Evolutionary conservation across 2,329 filamentous ascomycete genomes (phyloP).

Genomic region (Aspergillus sp.): DNA sequence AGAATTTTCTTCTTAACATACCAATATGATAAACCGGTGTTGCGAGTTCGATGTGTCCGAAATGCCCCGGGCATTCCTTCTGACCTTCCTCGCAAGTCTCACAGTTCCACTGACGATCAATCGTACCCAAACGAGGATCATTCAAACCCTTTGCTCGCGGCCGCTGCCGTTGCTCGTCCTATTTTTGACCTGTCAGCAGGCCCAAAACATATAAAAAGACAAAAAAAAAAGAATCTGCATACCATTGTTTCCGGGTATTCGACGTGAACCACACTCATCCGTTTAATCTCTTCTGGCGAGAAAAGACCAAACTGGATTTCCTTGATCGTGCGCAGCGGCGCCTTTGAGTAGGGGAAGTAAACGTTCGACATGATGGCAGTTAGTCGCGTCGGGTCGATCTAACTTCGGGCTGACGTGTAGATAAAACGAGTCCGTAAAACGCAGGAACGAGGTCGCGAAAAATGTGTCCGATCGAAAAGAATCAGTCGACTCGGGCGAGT

Average conservation of each 20-base stretch:
- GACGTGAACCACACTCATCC: slow-evolving; percentile 94
- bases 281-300: slow-evolving; percentile 98
- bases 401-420: slow-evolving; percentile 4
- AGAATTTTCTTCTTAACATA: slow-evolving; percentile 27
- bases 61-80: slow-evolving; percentile 93
- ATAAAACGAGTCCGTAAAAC: slow-evolving; percentile 3
- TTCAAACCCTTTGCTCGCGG: slow-evolving; percentile 89
- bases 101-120: slow-evolving; percentile 92
- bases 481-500: slow-evolving; percentile 6
- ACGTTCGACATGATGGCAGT: slow-evolving; percentile 77
- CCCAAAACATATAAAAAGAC: slow-evolving; percentile 6
- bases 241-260: slow-evolving; percentile 98
- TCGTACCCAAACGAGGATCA: slow-evolving; percentile 90
- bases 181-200: slow-evolving; percentile 16
- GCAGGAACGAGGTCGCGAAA: slow-evolving; percentile 11
- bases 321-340: slow-evolving; percentile 93
- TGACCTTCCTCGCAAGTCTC: slow-evolving; percentile 94
- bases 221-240: slow-evolving; percentile 19
- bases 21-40: slow-evolving; percentile 88
- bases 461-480: slow-evolving; percentile 2
- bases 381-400: slow-evolving; percentile 14
- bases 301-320: slow-evolving; percentile 99
- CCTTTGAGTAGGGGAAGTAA: slow-evolving; percentile 83
- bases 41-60: slow-evolving; percentile 96
- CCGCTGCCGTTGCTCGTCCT: slow-evolving; percentile 82